Base-by-base conservation (phyloP, 1,139 yeast species). In the Meyerozyma smithsonii region DNA sequence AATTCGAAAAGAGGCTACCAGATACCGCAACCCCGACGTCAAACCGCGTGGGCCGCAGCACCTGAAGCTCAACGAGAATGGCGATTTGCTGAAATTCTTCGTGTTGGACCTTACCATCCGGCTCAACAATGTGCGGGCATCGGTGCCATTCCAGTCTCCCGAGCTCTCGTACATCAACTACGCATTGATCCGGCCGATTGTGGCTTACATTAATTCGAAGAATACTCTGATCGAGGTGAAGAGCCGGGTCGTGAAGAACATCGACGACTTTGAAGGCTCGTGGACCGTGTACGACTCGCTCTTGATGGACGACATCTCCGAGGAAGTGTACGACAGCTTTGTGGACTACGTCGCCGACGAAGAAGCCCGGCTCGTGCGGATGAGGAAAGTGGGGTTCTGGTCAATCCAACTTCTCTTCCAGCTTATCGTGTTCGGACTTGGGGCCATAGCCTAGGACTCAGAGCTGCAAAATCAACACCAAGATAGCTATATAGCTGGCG, bases 221-320 rank as follows among this genome's bases (percentile, higher is more conserved):
- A 84, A 86, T 54, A 88, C 97, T 0, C 85, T 84, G 51, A 90
- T 92, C 46, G 97, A 96, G 37, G 81, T 92, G 45, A 74, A 81
- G 47, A 88, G 96, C 55, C 77, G 90, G 5, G 79, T 92, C n/a
- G 84, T 84, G 36, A 92, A 92, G 57, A 75, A 79, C 39, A 64
- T 88, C 21, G 68, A 70, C 28, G 97, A 92, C 55, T 92, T 92
- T 56, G 89, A 86, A 52, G 98, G 98, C 0, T 79, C 96, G 4
- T 92, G 98, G 98, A 92, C 98, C 1, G 73, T 89, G 5, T 92
- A 89, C 59, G 98, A 92, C 58, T 84, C 95, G 26, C 70, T 84
- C 42, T 68, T 92, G 44, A 88, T 92, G 96, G 95, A 86, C 54
- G 97, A 90, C 55, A 73, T 94, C 40, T 84, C 94, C 28, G 83